Percentiles rank a stretch among this genome's conserved stretches.
These are phyloP conservation scores for Yamagishiella unicocca DNA, from an alignment of 139 green algal species.

Conservation along the genomic window DNA sequence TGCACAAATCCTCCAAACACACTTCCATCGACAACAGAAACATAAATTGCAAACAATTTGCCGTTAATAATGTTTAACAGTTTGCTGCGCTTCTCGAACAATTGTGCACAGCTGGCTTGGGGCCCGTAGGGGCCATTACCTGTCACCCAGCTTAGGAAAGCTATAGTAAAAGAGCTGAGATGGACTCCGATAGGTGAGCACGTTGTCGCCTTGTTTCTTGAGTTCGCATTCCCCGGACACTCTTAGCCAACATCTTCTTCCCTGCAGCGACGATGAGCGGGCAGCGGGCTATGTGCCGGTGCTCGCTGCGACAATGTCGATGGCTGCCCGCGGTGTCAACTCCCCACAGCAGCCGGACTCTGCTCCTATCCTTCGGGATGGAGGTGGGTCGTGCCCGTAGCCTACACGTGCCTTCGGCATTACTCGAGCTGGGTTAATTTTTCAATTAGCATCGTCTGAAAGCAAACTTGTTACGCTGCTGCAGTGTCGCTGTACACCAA, in stretches of 20 bases:
- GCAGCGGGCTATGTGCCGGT: conserved; percentile 47
- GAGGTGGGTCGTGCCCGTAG: conserved; percentile 42
- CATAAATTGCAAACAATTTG: no score
- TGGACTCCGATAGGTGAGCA: conserved; percentile 40
- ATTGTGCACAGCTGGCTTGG: neutral
- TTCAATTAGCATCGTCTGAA: no score
- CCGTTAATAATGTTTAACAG: no score
- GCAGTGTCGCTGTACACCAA: conserved; percentile 55
- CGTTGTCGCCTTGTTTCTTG: neutral
- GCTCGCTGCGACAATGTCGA: conserved; percentile 42
- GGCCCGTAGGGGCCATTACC: neutral
- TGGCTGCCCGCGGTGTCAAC: conserved; percentile 7
- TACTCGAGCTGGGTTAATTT: no score
- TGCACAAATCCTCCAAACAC: no score
- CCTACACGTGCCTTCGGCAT: neutral
- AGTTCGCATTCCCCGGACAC: neutral
- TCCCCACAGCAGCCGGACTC: neutral
- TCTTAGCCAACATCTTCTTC: neutral
- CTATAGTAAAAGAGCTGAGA: neutral
- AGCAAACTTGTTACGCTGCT: neutral
- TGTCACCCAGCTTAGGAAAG: conserved; percentile 9
- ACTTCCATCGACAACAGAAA: no score
- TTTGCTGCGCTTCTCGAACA: no score
- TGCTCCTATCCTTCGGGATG: conserved; percentile 27
- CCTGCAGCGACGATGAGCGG: conserved; percentile 50